These are phyloP conservation scores for Lasiodiplodia hormozganensis DNA, from an alignment of 2,329 filamentous ascomycete genomes.

Conservation along the genomic window DNA sequence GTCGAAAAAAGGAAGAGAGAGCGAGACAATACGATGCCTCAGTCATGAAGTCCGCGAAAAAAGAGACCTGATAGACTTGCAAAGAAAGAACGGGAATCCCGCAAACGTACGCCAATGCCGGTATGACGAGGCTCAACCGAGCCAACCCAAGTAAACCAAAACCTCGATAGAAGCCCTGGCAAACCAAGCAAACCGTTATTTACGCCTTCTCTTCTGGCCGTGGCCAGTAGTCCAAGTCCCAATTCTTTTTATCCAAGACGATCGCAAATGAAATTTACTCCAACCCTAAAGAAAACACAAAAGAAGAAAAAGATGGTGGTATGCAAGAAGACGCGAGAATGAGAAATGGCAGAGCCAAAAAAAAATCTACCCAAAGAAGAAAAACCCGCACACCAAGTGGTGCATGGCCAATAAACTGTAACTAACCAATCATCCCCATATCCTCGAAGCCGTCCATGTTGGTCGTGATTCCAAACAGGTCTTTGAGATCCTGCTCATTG, in stretches of 20 bases:
- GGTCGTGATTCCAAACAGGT: constrained; percentile 22
- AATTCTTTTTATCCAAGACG: not conserved
- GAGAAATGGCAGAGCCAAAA: not conserved
- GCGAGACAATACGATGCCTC: not conserved
- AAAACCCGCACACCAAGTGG: not conserved
- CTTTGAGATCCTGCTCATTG: constrained; percentile 20
- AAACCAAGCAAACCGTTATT: constrained; percentile 23
- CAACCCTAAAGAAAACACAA: constrained; percentile 2
- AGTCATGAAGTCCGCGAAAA: not conserved
- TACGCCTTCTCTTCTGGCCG: constrained; percentile 20
- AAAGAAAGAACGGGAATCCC: not conserved
- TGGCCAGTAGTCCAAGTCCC: constrained; percentile 12
- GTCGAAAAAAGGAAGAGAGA: not conserved
- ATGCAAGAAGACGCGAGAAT: not conserved
- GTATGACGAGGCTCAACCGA: constrained; percentile 6
- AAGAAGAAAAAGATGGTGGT: not conserved
- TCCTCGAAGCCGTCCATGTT: constrained; percentile 6
- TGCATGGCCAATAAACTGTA: not conserved
- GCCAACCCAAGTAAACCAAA: constrained; percentile 11
- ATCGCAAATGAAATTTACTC: constrained; percentile 4
- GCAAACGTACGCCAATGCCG: constrained; percentile 17
- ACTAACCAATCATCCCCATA: not conserved
- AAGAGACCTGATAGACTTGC: not conserved
- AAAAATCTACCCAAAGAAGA: not conserved
- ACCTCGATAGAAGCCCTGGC: not conserved